phyloP scores from a whole-genome alignment of 805 yeast species.

The Yarrowia porcina region DNA sequence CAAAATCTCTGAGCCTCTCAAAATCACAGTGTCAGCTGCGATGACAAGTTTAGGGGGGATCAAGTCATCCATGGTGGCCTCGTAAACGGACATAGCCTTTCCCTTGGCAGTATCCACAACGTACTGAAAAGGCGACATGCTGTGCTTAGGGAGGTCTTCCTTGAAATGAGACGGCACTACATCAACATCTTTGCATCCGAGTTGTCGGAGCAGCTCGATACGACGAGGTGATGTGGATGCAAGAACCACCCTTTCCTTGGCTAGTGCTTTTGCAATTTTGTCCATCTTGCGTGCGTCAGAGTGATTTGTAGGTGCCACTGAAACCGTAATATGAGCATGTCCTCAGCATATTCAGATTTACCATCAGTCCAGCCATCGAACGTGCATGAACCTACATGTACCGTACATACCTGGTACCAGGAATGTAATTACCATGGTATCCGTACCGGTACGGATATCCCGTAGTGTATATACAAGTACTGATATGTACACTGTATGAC shows the following conservation, averaged over 20 bases:
- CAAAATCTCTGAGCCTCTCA: conserved; percentile 54
- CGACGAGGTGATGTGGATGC: conserved; percentile 88
- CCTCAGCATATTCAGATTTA: too few species aligned
- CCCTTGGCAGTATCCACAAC: conserved; percentile 65
- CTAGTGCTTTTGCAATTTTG: conserved; percentile 14
- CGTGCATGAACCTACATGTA: neutral
- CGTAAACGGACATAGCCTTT: conserved; percentile 64
- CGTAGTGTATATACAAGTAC: too few species aligned
- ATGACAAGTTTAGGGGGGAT: conserved; percentile 38
- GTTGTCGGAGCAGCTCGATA: conserved; percentile 59
- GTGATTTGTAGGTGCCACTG: conserved; percentile 1
- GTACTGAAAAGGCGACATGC: conserved; percentile 53
- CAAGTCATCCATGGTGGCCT: conserved; percentile 40
- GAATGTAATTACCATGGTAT: too few species aligned
- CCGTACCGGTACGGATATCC: too few species aligned
- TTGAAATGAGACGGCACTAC: conserved; percentile 66
- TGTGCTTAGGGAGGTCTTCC: conserved; percentile 65
- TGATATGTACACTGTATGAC: too few species aligned
- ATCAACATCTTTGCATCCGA: conserved; percentile 39
- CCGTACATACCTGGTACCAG: too few species aligned
- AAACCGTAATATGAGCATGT: neutral
- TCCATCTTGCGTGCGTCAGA: neutral
- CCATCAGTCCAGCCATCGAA: neutral
- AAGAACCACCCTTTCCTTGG: conserved; percentile 47
- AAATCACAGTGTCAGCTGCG: conserved; percentile 79